phyloP scores from a whole-genome alignment of 2,329 filamentous ascomycete species.

The Colletotrichum echinochloae region DNA sequence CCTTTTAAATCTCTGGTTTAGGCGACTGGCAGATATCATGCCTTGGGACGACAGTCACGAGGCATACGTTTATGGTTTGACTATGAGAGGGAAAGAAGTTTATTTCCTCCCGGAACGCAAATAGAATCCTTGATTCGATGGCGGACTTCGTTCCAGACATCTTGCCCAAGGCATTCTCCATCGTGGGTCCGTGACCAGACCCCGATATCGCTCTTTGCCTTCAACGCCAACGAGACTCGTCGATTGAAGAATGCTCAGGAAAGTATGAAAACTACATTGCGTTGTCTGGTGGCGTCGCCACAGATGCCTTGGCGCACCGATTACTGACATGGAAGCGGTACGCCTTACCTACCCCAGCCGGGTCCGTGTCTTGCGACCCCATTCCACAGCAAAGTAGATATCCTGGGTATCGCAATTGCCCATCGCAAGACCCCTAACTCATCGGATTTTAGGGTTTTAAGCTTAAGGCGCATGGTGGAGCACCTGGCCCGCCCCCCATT shows the following conservation, averaged over 20 bases:
- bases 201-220: background rate
- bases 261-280: background rate
- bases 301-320: background rate
- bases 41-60: background rate
- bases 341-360: background rate
- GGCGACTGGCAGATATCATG: background rate
- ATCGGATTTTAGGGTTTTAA: constrained; percentile 28
- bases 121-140: background rate
- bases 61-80: background rate
- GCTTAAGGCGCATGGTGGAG: constrained; percentile 17
- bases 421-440: background rate
- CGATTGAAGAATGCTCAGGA: background rate
- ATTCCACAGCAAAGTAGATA: background rate
- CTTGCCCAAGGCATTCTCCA: background rate
- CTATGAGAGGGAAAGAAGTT: background rate
- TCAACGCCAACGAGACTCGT: background rate
- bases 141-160: background rate
- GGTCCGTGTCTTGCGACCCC: background rate
- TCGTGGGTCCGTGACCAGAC: no score
- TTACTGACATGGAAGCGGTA: background rate
- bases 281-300: background rate
- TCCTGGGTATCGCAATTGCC: background rate
- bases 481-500: background rate
- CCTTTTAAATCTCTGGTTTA: background rate
- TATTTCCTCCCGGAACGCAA: background rate